Evolutionary conservation across 2,329 filamentous ascomycete genomes (phyloP).

Genomic region (Plenodomus biglobosus): DNA sequence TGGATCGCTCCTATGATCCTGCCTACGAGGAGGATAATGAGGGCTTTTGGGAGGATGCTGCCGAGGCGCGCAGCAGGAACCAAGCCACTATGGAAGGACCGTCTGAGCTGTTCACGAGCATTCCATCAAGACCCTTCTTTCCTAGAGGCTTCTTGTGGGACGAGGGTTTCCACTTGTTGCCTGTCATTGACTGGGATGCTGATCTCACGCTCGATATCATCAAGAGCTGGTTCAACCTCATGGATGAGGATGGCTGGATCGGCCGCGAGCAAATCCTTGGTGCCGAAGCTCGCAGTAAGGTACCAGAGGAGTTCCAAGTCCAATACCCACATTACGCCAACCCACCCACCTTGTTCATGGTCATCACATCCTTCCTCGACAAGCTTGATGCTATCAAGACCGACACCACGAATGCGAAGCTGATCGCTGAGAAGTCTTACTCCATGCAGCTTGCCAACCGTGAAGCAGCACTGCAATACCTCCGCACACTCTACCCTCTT

Average conservation of each 20-base stretch:
- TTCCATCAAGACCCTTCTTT: constrained; percentile 94
- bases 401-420: constrained; percentile 38
- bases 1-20: constrained; percentile 86
- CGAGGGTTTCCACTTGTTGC: constrained; percentile 92
- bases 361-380: constrained; percentile 80
- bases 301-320: constrained; percentile 86
- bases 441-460: constrained; percentile 68
- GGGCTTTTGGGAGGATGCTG: constrained; percentile 92
- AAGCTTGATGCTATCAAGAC: constrained; percentile 61
- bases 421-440: constrained; percentile 49
- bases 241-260: constrained; percentile 98
- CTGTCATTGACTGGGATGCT: constrained; percentile 90
- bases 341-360: constrained; percentile 89
- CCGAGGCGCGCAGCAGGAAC: constrained; percentile 70
- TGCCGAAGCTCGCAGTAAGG: constrained; percentile 87
- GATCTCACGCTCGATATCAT: constrained; percentile 82
- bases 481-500: constrained; percentile 78
- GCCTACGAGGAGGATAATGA: constrained; percentile 96
- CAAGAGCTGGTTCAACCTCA: constrained; percentile 92
- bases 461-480: constrained; percentile 68
- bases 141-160: constrained; percentile 97
- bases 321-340: constrained; percentile 98
- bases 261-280: constrained; percentile 94
- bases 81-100: constrained; percentile 74
- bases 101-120: constrained; percentile 84